phyloP scores from a whole-genome alignment of 441 rosid species.

The Brassica balearica region DNA sequence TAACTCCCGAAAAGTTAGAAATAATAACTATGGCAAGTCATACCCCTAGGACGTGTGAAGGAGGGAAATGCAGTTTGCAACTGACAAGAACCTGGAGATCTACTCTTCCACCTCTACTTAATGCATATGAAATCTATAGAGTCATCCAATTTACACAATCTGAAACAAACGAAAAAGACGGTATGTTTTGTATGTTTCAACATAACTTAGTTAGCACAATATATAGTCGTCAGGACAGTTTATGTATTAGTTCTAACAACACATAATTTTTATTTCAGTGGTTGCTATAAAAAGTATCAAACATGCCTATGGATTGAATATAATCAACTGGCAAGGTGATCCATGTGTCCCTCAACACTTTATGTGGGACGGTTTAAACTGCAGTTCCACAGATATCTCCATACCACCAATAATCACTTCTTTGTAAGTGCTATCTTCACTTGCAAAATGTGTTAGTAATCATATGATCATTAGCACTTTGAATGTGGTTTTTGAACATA shows the following conservation, averaged over 20 bases:
- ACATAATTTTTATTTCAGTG: background rate
- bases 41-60: background rate
- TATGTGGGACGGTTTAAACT: constrained; percentile 7
- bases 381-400: background rate
- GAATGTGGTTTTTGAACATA: background rate
- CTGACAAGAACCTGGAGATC: constrained; percentile 35
- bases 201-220: too few species aligned
- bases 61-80: constrained; percentile 3
- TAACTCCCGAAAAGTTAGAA: background rate
- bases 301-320: background rate
- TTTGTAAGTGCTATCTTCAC: constrained; percentile 14
- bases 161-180: constrained; percentile 2
- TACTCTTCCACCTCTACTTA: constrained; percentile 42
- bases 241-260: too few species aligned
- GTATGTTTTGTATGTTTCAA: constrained; percentile 3
- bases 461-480: background rate
- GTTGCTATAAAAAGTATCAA: background rate
- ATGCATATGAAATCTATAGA: constrained; percentile 43
- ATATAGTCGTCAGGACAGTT: too few species aligned
- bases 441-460: background rate
- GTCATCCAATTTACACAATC: constrained; percentile 37
- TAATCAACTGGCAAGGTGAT: constrained; percentile 32
- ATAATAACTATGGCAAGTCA: rapidly evolving
- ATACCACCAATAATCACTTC: background rate
- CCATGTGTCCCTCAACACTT: constrained; percentile 26